These are phyloP conservation scores for Scenedesmus sp. DNA, from an alignment of 163 green algal genomes.

Conservation along the genomic window DNA sequence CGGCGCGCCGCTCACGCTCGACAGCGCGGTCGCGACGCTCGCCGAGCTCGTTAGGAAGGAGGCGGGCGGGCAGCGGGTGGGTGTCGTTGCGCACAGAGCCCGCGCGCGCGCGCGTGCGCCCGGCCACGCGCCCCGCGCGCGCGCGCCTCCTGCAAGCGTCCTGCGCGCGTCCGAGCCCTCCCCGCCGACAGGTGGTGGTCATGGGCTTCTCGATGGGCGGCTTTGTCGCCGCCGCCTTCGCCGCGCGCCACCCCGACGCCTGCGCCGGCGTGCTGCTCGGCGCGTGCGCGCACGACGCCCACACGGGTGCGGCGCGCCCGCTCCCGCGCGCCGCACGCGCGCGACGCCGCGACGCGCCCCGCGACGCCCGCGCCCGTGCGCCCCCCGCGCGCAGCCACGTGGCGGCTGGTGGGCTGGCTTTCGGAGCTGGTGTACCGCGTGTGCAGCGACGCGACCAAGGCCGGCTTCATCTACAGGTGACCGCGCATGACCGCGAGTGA, in stretches of 20 bases:
- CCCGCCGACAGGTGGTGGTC: constrained; percentile 21
- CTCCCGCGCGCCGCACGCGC: too few species aligned
- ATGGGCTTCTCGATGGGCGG: constrained; percentile 46
- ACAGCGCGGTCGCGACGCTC: constrained; percentile 4
- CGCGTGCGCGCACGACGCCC: constrained; percentile 24
- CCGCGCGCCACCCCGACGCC: constrained; percentile 31
- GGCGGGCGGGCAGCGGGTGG: constrained; percentile 24
- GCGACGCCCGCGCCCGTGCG: too few species aligned
- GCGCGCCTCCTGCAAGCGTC: too few species aligned
- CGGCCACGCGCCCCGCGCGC: too few species aligned
- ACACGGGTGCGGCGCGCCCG: too few species aligned
- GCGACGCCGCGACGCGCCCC: too few species aligned
- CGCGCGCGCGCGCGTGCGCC: too few species aligned
- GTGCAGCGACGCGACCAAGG: constrained; percentile 39
- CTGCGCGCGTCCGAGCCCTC: too few species aligned
- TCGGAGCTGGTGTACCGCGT: constrained; percentile 31
- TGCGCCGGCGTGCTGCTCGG: constrained; percentile 19
- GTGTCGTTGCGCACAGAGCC: background rate
- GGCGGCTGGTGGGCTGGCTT: constrained; percentile 5
- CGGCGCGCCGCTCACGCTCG: constrained; percentile 16
- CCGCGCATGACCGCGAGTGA: too few species aligned
- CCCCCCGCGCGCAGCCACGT: too few species aligned
- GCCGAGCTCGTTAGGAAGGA: constrained; percentile 12
- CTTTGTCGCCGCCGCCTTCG: constrained; percentile 35
- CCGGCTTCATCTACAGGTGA: constrained; percentile 40